These are phyloP conservation scores for Zygosaccharomyces pseudobailii DNA, from an alignment of 1,139 yeast species.

Conservation along the genomic window DNA sequence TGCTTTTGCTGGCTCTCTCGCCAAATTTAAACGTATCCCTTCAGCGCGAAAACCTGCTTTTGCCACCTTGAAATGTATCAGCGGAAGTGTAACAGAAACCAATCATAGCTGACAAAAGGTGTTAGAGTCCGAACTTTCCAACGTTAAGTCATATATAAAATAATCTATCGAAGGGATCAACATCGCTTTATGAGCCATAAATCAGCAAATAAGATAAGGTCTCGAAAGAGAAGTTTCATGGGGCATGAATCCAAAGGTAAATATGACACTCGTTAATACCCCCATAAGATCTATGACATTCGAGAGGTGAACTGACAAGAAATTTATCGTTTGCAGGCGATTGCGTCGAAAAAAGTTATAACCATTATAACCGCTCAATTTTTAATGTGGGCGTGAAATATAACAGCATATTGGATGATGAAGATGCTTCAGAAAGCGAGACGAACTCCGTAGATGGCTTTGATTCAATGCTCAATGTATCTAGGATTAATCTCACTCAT, in stretches of 20 bases:
- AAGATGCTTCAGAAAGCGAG: constrained; percentile 12
- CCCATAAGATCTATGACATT: background rate
- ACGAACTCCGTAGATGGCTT: background rate
- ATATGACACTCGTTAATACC: background rate
- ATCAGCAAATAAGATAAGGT: background rate
- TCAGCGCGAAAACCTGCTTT: constrained; percentile 1
- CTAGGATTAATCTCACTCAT: background rate
- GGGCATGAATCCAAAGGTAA: background rate
- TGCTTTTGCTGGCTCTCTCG: background rate
- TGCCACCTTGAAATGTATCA: background rate
- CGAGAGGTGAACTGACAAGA: too few relatives aligned
- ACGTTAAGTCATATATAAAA: background rate
- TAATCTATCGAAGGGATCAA: background rate
- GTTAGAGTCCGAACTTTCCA: too few relatives aligned
- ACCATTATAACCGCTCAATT: constrained; percentile 13
- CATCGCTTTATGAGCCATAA: background rate
- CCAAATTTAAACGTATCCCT: background rate
- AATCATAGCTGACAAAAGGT: too few relatives aligned
- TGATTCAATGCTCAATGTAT: background rate
- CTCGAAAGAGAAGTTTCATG: background rate
- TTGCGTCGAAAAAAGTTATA: background rate
- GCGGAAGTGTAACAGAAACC: background rate
- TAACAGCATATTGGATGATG: constrained; percentile 23
- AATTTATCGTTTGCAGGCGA: background rate
- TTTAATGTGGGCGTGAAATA: constrained; percentile 22